phyloP scores from a whole-genome alignment of 208 protist genomes.

The Wallacemonas sp. region DNA sequence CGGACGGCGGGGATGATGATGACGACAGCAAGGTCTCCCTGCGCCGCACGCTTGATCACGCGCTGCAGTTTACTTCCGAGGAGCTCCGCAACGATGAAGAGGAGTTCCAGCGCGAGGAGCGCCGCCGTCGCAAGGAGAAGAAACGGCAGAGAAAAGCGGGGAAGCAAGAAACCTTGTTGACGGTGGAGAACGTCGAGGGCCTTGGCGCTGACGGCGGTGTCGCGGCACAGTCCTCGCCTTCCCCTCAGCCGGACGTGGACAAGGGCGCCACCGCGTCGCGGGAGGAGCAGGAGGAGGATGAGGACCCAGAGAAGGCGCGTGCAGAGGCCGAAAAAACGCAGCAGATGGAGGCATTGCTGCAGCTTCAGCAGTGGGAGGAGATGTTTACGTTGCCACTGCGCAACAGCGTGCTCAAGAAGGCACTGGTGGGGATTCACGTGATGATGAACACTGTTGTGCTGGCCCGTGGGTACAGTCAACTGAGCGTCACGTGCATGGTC shows the following conservation, averaged over 20 bases:
- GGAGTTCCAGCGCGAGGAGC: not conserved
- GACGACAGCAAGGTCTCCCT: conserved; percentile 10
- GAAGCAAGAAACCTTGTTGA: not conserved
- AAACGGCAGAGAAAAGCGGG: not conserved
- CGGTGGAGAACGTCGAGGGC: not conserved
- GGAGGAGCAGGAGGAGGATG: not conserved
- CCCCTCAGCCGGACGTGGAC: not conserved
- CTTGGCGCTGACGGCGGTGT: not conserved
- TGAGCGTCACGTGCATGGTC: conserved; percentile 27
- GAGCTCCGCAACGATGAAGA: not conserved
- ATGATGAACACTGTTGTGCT: conserved; percentile 18
- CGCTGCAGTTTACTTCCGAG: conserved; percentile 1
- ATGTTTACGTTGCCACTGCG: conserved; percentile 6
- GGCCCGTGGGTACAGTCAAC: not conserved
- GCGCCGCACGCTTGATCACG: not conserved
- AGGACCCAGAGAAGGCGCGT: not conserved
- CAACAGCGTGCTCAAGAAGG: conserved; percentile 18
- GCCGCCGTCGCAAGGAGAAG: conserved; percentile 6
- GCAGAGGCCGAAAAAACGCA: not conserved
- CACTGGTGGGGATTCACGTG: conserved; percentile 12
- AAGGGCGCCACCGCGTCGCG: not conserved
- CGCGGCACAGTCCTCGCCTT: not conserved
- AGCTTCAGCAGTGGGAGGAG: conserved; percentile 9
- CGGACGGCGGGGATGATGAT: not conserved
- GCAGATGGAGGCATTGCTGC: not conserved